Evolutionary conservation across 108 stramenopile species (phyloP), one percentile per base, ranked within the genome.

Genomic region (Bacterosira constricta): DNA sequence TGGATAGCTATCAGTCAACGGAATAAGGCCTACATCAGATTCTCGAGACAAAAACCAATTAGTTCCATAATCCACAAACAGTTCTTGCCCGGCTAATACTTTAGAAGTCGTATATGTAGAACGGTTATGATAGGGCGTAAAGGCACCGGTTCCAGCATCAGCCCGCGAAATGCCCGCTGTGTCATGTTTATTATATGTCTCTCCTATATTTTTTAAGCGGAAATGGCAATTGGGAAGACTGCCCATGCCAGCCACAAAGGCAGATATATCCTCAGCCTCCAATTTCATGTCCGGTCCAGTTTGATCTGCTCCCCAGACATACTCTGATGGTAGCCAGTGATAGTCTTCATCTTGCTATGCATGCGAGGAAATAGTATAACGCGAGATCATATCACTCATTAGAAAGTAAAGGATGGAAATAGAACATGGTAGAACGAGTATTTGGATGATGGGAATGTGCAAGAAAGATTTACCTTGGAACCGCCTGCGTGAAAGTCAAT

Each of bases 51-150:
- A 27, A 65, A 91, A 85, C 85, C 85, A 93, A 23, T 72, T 26
- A 1, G 69, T 56, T 11, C 92, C 92, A 63, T 93, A 93, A 50
- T 65, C 67, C 12, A 88, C 89, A 63, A 86, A 83, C 15, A 93
- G 79, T 71, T 93, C 92, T 10, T 63, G 52, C 12, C 92, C 92
- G 13, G 86, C 75, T 13, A 47, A 51, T 20, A 90, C 65, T 15
- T 56, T 45, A 21, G 41, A 47, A 2, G 58, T 23, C 9, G 85
- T 58, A 25, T 17, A 17, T 27, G 67, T 63, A 41, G 34, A 63
- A 53, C 73, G 60, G 62, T 71, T 71, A 68, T 90, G 79, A 63
- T 89, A 89, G 9, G 79, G 82, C 13, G 85, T 77, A 50, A 89
- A 88, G 0, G 89, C 88, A 25, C 88, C 88, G 9, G 85, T 80